Base-by-base conservation (phyloP, 345 rosid genomes). In the Pistacia vera region DNA sequence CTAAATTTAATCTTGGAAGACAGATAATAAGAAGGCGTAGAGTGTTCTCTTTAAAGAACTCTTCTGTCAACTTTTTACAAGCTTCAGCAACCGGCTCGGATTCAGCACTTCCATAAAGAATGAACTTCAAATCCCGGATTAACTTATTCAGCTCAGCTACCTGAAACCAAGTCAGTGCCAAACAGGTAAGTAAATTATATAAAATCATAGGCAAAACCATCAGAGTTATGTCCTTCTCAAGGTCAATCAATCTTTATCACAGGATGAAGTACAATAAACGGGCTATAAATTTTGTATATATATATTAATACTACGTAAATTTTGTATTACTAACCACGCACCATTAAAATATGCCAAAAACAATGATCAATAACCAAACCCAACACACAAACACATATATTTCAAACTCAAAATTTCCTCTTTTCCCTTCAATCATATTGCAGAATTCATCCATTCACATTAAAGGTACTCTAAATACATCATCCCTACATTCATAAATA, bases 1-100 rank as follows among this genome's bases (percentile, higher is more conserved):
- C 90, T 77, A 86, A 78, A 72, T 83, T 77, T 82, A 85, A 68
- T 74, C 83, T 85, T 2, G 92, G 88, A 64, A 88, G 90, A 77
- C 84, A 86, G 18, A 69, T 52, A 60, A 88, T 86, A 68, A 88
- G 69, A 66, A 85, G 84, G 11, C 88, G 85, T 25, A 88, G 75
- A 7, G 86, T 86, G 73, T 88, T 82, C 73, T 83, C 92, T 72
- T 66, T 82, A 69, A 88, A 88, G 73, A 88, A 86, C 77, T 88
- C 92, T 75, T 82, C 88, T 59, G 92, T 88, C 75, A 83, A 61
- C 72, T 83, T 85, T 8, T 81, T 85, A 76, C 90, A 85, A 22
- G 90, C 87, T 72, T 86, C 88, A 0, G 88, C 28, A 5, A 85
- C 85, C 6, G 90, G 92, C 76, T 88, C 90, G 5, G 90, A 79